Evolutionary conservation across 2,329 filamentous ascomycete genomes (phyloP), one percentile per base, ranked within the genome.

Genomic region (Fusarium beomiforme): DNA sequence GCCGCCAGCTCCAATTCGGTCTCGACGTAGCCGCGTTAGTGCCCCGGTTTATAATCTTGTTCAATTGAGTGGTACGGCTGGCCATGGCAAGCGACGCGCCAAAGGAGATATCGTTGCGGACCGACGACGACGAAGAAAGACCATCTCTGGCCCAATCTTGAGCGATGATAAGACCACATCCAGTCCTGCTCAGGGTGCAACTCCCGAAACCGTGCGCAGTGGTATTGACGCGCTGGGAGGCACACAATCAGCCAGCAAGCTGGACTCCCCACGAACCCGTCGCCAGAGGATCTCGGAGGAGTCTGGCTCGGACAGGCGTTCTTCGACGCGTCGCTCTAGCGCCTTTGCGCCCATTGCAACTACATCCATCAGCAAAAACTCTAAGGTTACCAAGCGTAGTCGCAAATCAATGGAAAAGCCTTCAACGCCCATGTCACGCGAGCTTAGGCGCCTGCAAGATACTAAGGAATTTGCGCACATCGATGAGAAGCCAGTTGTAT

Each of bases 31-130:
- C 39, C 86, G 88, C 68, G 75, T 81, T n/a, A 86, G 84, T 57
- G 82, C 89, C 21, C 85, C 88, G 16, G 87, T 90, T 19, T 93
- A 93, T 81, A 93, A 93, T 74, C 81, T 92, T 19, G 85, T 88
- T 70, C 86, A 88, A 73, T 83, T 92, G 55, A 86, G 85, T 63
- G 90, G 90, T 71, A 92, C 88, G 50, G 85, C 86, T 31, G 84
- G 86, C 44, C 89, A 91, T 71, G 89, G 86, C 54, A 88, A 86
- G 73, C 85, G 82, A 80, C 85, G 81, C 79, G 78, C 85, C 46
- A 88, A 86, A 47, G 85, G 87, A 64, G 86, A 88, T 68, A 73
- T 79, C 29, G 82, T 85, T 14, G 76, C 79, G 34, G 79, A 84
- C 41, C 81, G 83, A 55, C 83, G 85, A 65, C 81, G 83, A 66